Conservation (phyloP, 306 rosid species). For the Ochetophila trinervis region DNA sequence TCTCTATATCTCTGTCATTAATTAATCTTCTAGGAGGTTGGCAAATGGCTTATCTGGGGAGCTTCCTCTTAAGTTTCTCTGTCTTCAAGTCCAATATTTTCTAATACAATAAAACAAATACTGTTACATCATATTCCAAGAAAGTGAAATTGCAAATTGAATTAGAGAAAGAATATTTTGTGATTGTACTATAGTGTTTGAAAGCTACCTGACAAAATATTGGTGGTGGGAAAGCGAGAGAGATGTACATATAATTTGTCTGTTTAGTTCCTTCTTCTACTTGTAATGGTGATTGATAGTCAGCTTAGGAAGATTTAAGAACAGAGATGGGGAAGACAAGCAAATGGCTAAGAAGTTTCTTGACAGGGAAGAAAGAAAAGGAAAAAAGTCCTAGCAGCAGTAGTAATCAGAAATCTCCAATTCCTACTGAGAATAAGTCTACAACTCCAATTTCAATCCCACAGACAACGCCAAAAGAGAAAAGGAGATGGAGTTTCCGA, state of each 20-base stretch:
- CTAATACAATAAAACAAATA: constrained; percentile 25
- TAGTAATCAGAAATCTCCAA: constrained; percentile 30
- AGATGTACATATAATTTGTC: constrained; percentile 40
- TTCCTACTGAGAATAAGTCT: constrained; percentile 42
- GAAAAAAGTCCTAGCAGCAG: constrained; percentile 26
- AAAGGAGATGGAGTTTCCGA: constrained; percentile 84
- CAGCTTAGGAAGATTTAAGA: constrained; percentile 34
- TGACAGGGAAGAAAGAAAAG: constrained; percentile 70
- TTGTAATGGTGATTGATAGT: constrained; percentile 29
- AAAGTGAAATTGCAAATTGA: constrained; percentile 15
- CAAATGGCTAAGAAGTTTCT: constrained; percentile 71
- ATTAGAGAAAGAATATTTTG: constrained; percentile 24
- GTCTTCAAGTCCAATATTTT: constrained; percentile 17
- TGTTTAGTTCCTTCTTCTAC: constrained; percentile 40
- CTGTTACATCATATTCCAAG: constrained; percentile 16
- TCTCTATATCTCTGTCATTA: constrained; percentile 13
- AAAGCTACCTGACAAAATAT: constrained; percentile 32
- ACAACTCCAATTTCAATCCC: constrained; percentile 45
- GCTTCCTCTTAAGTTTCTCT: constrained; percentile 23
- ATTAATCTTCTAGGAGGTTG: constrained; percentile 19
- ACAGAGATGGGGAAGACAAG: constrained; percentile 72
- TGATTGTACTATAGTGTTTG: neutral
- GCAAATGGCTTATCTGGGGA: constrained; percentile 23
- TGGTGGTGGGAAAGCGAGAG: constrained; percentile 8
- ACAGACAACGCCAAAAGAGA: constrained; percentile 59